phyloP scores from a whole-genome alignment of 148 eudicot species.

The Rhododendron ferrugineum region DNA sequence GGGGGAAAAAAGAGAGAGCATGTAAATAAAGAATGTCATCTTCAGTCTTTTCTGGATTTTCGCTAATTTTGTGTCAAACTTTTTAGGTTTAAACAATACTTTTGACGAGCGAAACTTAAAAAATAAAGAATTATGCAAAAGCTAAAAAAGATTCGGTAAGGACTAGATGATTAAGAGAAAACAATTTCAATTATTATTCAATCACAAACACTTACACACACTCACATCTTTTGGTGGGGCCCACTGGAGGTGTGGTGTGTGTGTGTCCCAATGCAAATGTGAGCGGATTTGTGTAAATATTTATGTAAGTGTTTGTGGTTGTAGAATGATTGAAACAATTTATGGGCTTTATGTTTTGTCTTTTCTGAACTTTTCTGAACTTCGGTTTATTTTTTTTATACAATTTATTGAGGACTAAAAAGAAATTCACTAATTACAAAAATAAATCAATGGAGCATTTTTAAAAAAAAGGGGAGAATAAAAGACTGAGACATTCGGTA shows the following conservation, averaged over 20 bases:
- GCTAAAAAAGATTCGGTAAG: neutral
- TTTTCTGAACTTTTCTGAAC: neutral
- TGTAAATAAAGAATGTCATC: neutral
- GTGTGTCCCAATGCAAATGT: no score
- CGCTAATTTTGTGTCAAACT: no score
- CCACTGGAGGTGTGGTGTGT: no score
- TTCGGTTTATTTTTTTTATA: neutral
- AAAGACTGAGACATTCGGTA: neutral
- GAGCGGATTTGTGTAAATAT: no score
- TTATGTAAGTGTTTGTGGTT: no score
- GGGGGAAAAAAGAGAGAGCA: no score
- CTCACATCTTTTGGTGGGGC: no score
- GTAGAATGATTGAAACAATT: neutral
- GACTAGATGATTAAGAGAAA: neutral
- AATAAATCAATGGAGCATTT: neutral
- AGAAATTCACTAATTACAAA: neutral
- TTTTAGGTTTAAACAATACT: no score
- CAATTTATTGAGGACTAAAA: neutral
- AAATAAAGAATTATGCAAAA: neutral
- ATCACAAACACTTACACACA: no score
- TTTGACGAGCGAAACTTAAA: neutral
- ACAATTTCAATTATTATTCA: no score
- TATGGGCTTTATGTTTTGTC: neutral
- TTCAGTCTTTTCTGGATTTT: no score
- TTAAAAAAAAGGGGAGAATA: neutral